Evolutionary conservation across 805 yeast genomes (phyloP).

Genomic region (Cephaloascus fragrans): DNA sequence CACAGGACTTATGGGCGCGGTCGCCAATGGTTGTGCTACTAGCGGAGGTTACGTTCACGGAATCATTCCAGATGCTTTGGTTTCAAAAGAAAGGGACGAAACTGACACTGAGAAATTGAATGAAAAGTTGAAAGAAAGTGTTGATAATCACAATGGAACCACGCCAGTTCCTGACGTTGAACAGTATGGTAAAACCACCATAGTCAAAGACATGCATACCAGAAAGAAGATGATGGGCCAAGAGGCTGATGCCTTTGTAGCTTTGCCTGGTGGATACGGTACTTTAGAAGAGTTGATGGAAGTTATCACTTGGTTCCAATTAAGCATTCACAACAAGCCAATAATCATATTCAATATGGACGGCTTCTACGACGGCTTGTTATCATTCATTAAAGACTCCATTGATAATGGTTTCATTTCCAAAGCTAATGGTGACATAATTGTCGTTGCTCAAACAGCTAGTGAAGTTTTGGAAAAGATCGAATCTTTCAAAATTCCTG

Average conservation of each 20-base stretch:
- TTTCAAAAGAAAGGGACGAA: constrained; percentile 52
- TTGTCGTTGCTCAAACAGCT: constrained; percentile 57
- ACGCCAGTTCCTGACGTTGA: constrained; percentile 54
- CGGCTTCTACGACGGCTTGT: constrained; percentile 70
- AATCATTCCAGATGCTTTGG: constrained; percentile 76
- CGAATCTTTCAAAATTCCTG: constrained; percentile 53
- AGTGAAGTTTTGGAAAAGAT: constrained; percentile 60
- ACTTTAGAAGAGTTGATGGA: constrained; percentile 86
- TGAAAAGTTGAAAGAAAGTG: constrained; percentile 36
- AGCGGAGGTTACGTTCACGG: constrained; percentile 71
- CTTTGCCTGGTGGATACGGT: constrained; percentile 90
- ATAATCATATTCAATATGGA: constrained; percentile 67
- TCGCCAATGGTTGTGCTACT: constrained; percentile 53
- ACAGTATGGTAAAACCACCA: constrained; percentile 66
- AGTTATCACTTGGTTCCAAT: constrained; percentile 83
- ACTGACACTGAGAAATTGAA: constrained; percentile 32
- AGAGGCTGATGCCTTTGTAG: constrained; percentile 80
- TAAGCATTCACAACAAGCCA: constrained; percentile 79
- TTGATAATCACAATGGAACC: constrained; percentile 54
- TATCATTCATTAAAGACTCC: constrained; percentile 51
- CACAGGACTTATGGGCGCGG: constrained; percentile 73
- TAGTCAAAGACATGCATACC: constrained; percentile 85
- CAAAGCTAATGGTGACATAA: constrained; percentile 53
- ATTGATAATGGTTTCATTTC: constrained; percentile 61
- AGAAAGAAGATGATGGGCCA: constrained; percentile 80